Percentiles rank a stretch among this genome's conserved stretches.
Conservation (phyloP, 371 early-diverging fungal species). For the Mucor racemosus region DNA sequence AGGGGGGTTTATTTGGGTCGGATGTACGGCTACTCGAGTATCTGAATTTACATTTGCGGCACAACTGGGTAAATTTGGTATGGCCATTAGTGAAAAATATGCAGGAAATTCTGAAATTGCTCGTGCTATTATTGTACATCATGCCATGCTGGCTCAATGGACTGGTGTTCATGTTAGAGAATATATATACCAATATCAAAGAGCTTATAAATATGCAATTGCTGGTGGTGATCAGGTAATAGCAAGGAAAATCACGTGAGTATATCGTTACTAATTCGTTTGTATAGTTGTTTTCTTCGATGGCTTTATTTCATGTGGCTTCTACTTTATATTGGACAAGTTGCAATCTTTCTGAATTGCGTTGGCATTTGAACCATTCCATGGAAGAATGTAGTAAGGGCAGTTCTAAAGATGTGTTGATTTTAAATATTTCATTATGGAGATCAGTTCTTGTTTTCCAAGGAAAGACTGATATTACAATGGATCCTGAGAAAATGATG, state of each 20-base stretch:
- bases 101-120: slow-evolving; percentile 50
- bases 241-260: too few relatives aligned
- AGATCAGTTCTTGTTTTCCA: slow-evolving; percentile 45
- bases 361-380: slow-evolving; percentile 35
- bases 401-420: slow-evolving; percentile 31
- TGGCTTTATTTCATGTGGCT: slow-evolving; percentile 45
- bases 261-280: neutral
- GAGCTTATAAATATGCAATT: slow-evolving; percentile 46
- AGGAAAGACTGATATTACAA: slow-evolving; percentile 36
- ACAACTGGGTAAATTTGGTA: slow-evolving; percentile 43
- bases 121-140: slow-evolving; percentile 40
- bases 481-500: slow-evolving; percentile 33
- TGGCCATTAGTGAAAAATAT: slow-evolving; percentile 40
- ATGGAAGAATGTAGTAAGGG: slow-evolving; percentile 43
- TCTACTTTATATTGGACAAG: slow-evolving; percentile 41
- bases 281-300: slow-evolving; percentile 37
- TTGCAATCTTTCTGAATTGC: slow-evolving; percentile 39
- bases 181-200: slow-evolving; percentile 39
- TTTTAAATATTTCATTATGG: slow-evolving; percentile 38
- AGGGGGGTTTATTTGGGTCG: slow-evolving; percentile 46
- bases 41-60: slow-evolving; percentile 40
- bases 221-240: slow-evolving; percentile 49
- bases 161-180: slow-evolving; percentile 39
- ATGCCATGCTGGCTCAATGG: slow-evolving; percentile 46
- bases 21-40: slow-evolving; percentile 40